A percentile compares a stretch with the other conserved stretches of the same genome.
phyloP scores from a whole-genome alignment of 345 rosid species.

The Eucalyptus decipiens region DNA sequence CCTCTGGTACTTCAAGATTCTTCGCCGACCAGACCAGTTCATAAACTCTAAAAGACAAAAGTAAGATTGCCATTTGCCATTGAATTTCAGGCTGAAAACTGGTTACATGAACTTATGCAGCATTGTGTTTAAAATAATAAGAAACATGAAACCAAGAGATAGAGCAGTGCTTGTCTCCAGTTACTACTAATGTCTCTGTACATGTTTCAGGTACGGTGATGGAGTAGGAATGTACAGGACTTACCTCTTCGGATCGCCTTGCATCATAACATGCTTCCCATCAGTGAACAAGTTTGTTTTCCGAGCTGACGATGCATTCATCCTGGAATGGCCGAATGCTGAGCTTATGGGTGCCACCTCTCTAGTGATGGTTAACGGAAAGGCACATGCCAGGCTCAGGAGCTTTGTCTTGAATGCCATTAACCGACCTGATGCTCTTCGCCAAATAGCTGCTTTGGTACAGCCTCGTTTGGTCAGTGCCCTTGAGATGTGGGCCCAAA shows the following conservation, averaged over 20 bases:
- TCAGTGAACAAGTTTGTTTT: constrained; percentile 5
- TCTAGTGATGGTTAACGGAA: constrained; percentile 6
- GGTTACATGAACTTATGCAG: background rate
- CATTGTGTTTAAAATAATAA: background rate
- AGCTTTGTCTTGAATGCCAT: constrained; percentile 5
- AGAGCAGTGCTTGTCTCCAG: background rate
- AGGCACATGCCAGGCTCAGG: constrained; percentile 19
- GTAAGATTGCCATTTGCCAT: background rate
- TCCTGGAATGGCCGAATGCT: constrained; percentile 9
- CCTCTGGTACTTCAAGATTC: constrained; percentile 21
- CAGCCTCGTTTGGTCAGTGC: constrained; percentile 14
- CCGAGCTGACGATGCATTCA: background rate
- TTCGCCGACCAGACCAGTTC: constrained; percentile 20
- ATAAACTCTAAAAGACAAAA: constrained; percentile 17
- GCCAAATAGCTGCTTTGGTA: constrained; percentile 5
- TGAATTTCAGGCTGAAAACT: background rate
- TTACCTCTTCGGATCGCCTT: constrained; percentile 18
- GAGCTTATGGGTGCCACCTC: constrained; percentile 4
- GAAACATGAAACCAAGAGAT: background rate
- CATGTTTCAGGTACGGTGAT: constrained; percentile 19
- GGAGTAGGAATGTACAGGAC: constrained; percentile 23
- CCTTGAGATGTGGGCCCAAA: constrained; percentile 16
- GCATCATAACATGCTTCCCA: constrained; percentile 24
- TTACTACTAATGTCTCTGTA: background rate
- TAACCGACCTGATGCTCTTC: constrained; percentile 18